Base-by-base conservation (phyloP, 2,329 filamentous ascomycete genomes). In the Cadophora gregata region DNA sequence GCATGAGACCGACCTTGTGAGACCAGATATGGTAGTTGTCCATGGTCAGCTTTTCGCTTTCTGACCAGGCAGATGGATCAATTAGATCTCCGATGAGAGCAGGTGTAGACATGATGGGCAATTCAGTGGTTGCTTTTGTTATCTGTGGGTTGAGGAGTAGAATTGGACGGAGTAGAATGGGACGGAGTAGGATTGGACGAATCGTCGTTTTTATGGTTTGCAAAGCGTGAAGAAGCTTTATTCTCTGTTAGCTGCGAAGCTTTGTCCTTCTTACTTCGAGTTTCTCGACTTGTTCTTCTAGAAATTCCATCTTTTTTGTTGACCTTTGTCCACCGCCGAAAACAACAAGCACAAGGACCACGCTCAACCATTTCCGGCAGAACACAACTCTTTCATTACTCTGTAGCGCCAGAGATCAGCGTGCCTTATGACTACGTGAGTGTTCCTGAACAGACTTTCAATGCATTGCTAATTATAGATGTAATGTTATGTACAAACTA, bases 21-120 rank as follows among this genome's bases (percentile, higher is more conserved):
- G 55, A 58, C 55, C 55, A 58, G 55, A 58, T 58, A 7, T 58
- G 55, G 31, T 36, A 38, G 31, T 58, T 58, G 21, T 58, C 31
- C 33, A 58, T 25, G 33, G 36, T 58, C 31, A 58, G 27, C 16
- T 58, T 58, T n/a, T 25, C 55, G 10, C 24, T 19, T 25, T 58
- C 55, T 8, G n/a, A 21, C 55, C 55, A 58, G 33, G 19, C 24
- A 4, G 55, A 58, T 2, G 55, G 55, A 21, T 58, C 55, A 10
- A 38, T 25, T 10, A 58, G 31, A 16, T 58, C 55, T 4, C 55
- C 33, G 10, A 42, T 58, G 27, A 58, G 38, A 33, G 12, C 31
- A 58, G 19, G 55, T 58, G 33, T 33, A 1, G 50, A 53, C 21
- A 21, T 36, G 31, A 58, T 58, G 31, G 36, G n/a, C n/a, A n/a